Evolutionary conservation across 129 eudicot species (phyloP), one percentile per base, ranked within the genome.

Genomic region (Centella asiatica): DNA sequence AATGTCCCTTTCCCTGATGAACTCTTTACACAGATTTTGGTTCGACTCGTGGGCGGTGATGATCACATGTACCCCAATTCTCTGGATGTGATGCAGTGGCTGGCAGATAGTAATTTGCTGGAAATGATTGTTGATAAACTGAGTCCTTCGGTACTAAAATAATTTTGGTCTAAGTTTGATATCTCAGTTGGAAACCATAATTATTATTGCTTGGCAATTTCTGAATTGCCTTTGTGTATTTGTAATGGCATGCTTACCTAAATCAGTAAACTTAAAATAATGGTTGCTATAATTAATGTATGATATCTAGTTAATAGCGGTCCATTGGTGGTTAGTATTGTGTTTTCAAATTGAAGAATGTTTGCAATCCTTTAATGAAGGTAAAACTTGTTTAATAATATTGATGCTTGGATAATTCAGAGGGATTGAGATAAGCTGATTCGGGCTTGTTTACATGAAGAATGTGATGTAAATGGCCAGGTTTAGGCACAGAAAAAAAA

Each of bases 41-140:
- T 89, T 61, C 79, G 95, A 57, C 97, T 89, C 74, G 95, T 89
- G n/a, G 95, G 88, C 61, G 83, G 79, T 11, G 95, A 89, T 71
- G 97, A 89, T 71, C 97, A 89, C 75, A 75, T 85, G 28, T 89
- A 89, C 77, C 78, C 86, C 34, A 83, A 76, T 69, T 75, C 84
- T 19, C 48, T 74, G 73, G 95, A 83, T 60, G 90, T 89, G 61
- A 80, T 82, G 90, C 97, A 84, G 62, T 89, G 97, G 97, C 73
- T 89, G 85, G 85, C 95, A 18, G 88, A 89, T 29, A 85, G 97
- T 81, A 89, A 77, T 67, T 81, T 89, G 63, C 54, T 89, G 68
- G 97, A 89, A 69, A 89, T 89, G 97, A 85, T 89, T 63, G 97
- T 89, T 57, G 97, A 89, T 76, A 89, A 89, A 76, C 65, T 85